These are phyloP conservation scores for Hippophae rhamnoides DNA, from an alignment of 306 rosid species.

Conservation along the genomic window DNA sequence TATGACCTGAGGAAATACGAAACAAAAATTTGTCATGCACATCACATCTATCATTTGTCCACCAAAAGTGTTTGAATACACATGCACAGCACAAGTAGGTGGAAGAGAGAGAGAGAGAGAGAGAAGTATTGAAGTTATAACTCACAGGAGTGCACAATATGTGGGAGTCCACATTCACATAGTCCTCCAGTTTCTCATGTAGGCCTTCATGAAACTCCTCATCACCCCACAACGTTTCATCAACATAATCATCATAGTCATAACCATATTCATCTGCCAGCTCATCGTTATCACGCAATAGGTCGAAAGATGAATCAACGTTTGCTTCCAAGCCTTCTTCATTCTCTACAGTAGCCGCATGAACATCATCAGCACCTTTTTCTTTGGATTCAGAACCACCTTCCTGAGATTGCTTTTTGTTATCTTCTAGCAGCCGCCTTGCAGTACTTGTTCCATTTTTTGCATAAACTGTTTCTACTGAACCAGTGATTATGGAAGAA, in stretches of 20 bases:
- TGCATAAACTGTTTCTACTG: slow-evolving; percentile 30
- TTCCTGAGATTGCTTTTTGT: slow-evolving; percentile 38
- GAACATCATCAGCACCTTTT: slow-evolving; percentile 33
- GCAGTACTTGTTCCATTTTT: slow-evolving; percentile 40
- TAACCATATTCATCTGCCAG: slow-evolving; percentile 79
- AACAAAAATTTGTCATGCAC: slow-evolving; percentile 15
- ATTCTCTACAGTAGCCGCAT: slow-evolving; percentile 65
- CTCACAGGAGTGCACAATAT: slow-evolving; percentile 91
- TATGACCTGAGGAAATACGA: slow-evolving; percentile 57
- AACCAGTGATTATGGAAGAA: slow-evolving; percentile 35
- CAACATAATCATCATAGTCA: slow-evolving; percentile 86
- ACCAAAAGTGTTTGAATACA: background rate
- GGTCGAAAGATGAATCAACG: slow-evolving; percentile 80
- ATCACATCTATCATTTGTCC: slow-evolving; percentile 2
- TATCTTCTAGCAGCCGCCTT: slow-evolving; percentile 78
- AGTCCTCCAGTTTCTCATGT: slow-evolving; percentile 77
- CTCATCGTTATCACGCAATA: slow-evolving; percentile 74
- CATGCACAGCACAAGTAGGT: background rate
- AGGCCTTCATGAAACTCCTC: slow-evolving; percentile 77
- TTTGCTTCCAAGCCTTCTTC: slow-evolving; percentile 70
- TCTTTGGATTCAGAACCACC: slow-evolving; percentile 44
- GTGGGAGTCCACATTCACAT: slow-evolving; percentile 73
- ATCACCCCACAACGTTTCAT: slow-evolving; percentile 91
- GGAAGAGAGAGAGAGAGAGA: slow-evolving; percentile 1
- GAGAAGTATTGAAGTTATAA: slow-evolving; percentile 14